A percentile compares a stretch with the other conserved stretches of the same genome.
phyloP scores from a whole-genome alignment of 2,329 filamentous ascomycete species.

The Diplocarpon mali region DNA sequence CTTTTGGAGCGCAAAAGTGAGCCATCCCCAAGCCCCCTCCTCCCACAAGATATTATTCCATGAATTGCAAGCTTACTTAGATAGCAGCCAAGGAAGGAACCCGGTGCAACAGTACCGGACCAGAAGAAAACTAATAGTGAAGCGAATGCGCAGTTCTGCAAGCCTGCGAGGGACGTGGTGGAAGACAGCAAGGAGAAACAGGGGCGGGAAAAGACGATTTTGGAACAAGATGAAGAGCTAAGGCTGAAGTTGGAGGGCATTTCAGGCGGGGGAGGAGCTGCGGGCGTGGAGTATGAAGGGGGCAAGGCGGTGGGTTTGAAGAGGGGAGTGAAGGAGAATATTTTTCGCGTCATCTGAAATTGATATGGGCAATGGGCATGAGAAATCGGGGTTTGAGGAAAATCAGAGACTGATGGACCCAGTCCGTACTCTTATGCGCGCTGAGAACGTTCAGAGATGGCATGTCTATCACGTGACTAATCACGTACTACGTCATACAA shows the following conservation, averaged over 20 bases:
- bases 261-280: constrained; percentile 57
- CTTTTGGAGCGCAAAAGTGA: not conserved
- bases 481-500: constrained; percentile 1
- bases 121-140: no score
- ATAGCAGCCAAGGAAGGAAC: no score
- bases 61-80: no score
- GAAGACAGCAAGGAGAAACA: not conserved
- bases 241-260: constrained; percentile 52
- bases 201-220: not conserved
- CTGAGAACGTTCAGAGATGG: not conserved
- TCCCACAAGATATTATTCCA: not conserved
- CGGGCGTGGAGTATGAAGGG: constrained; percentile 65
- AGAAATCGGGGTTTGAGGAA: no score
- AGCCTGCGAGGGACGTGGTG: not conserved
- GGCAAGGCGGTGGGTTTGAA: constrained; percentile 64
- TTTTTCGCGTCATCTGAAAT: constrained; percentile 58
- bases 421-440: no score
- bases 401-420: no score
- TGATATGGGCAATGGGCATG: no score
- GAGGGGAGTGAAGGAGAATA: constrained; percentile 61
- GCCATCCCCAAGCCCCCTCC: not conserved
- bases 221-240: constrained; percentile 49
- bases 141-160: no score
- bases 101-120: no score
- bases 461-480: not conserved